These are phyloP conservation scores for Saccharum officinarum DNA, from an alignment of 176 grass and related monocot species.

Conservation along the genomic window DNA sequence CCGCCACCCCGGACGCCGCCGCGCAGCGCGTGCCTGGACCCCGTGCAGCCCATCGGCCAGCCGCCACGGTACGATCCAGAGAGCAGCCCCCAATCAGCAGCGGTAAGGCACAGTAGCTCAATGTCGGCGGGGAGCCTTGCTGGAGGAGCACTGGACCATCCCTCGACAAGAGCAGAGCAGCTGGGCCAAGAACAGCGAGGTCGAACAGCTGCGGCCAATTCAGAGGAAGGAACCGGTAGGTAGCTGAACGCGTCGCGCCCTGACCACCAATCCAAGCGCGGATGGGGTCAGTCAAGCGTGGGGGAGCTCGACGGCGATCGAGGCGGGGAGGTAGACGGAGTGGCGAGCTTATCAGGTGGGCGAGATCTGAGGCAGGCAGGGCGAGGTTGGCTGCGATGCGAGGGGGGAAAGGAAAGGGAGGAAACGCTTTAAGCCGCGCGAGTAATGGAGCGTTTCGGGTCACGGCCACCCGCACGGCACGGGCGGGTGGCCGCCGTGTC, in stretches of 20 bases:
- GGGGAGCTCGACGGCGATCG: constrained; percentile 25
- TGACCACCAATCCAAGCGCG: not conserved
- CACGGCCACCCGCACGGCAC: not conserved
- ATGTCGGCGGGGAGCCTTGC: not conserved
- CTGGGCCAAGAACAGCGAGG: constrained; percentile 4
- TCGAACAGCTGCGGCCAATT: not conserved
- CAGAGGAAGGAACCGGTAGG: not conserved
- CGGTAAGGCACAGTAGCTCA: not conserved
- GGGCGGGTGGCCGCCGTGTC: constrained; percentile 3
- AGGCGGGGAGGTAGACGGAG: not conserved
- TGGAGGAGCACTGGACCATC: constrained; percentile 1
- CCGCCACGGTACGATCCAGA: not conserved
- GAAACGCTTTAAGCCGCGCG: constrained; percentile 21
- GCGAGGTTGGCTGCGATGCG: not conserved
- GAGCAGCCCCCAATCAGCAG: not conserved
- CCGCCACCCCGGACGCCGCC: constrained; percentile 36
- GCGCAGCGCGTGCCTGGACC: constrained; percentile 69
- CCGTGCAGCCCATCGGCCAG: constrained; percentile 73
- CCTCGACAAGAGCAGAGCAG: not conserved
- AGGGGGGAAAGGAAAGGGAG: not conserved
- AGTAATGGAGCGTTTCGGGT: constrained; percentile 41
- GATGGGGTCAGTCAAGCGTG: constrained; percentile 9
- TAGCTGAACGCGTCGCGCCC: not conserved
- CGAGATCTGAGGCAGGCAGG: constrained; percentile 27
- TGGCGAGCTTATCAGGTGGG: not conserved